These are phyloP conservation scores for Rhizopus microsporus DNA, from an alignment of 371 early-diverging fungal genomes.

Conservation along the genomic window DNA sequence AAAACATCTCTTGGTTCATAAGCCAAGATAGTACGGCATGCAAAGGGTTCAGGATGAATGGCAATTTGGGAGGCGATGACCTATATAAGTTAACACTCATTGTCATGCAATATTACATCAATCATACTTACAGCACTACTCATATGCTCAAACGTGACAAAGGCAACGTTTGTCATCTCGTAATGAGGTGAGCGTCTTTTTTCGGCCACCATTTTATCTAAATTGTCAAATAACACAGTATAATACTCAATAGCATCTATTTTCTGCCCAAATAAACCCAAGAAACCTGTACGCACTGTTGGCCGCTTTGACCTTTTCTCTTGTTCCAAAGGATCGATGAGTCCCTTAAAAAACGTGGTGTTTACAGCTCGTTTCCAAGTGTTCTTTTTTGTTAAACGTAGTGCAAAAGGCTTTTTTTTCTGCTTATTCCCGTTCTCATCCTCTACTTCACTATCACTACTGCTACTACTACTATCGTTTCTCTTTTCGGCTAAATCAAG, in stretches of 20 bases:
- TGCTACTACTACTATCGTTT: slow-evolving; percentile 4
- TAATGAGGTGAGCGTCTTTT: slow-evolving; percentile 27
- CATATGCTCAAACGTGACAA: slow-evolving; percentile 50
- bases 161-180: slow-evolving; percentile 45
- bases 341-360: slow-evolving; percentile 18
- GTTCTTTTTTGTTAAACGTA: slow-evolving; percentile 21
- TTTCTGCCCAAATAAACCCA: slow-evolving; percentile 38
- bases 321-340: slow-evolving; percentile 14
- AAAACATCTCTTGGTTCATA: slow-evolving; percentile 77
- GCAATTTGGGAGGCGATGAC: slow-evolving; percentile 62
- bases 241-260: slow-evolving; percentile 52
- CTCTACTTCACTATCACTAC: slow-evolving; percentile 3
- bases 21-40: slow-evolving; percentile 65
- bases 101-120: background rate
- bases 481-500: slow-evolving; percentile 19
- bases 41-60: slow-evolving; percentile 64
- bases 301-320: slow-evolving; percentile 23
- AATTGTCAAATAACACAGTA: slow-evolving; percentile 36
- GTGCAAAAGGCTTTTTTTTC: background rate
- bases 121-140: slow-evolving; percentile 38
- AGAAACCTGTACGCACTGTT: slow-evolving; percentile 30
- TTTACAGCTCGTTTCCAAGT: slow-evolving; percentile 8
- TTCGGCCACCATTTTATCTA: slow-evolving; percentile 35
- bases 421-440: background rate
- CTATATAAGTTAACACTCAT: slow-evolving; percentile 22